Evolutionary conservation across 345 rosid genomes (phyloP), one percentile per base, ranked within the genome.

Genomic region (Excoecaria agallocha): DNA sequence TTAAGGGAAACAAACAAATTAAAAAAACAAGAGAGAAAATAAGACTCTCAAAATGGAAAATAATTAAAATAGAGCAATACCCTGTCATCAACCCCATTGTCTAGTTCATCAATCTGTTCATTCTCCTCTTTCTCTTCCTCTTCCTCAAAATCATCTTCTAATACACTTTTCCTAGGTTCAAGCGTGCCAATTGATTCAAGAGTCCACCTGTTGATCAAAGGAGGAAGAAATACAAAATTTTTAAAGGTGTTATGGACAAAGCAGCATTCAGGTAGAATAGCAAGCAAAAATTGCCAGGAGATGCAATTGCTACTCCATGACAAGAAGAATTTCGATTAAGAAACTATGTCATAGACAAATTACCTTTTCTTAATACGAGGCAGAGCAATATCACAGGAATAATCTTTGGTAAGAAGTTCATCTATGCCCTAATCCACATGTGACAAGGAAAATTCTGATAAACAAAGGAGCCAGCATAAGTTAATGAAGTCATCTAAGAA

Each of bases 131-230:
- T 90, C 72, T 96, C 94, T 82, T 96, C 99, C 71, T 93, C 97
- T 82, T 95, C 98, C 80, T 91, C 97, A 78, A 95, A 95, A 78
- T 95, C 98, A 69, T 93, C 99, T 82, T 93, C 99, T 81, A 95
- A 72, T 62, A 94, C 97, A 76, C 98, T 93, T 78, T 88, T 93
- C 76, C 97, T 85, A 7, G 87, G 92, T 68, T 96, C 99, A 69
- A 96, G 82, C 11, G 77, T 45, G 78, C 89, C 88, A 78, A 81
- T 76, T 49, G 93, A 86, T 77, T 96, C 97, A 20, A 93, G 92
- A 77, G 85, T 96, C 95, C 87, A 89, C 80, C 96, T 90, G 82
- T 65, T 25, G 35, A 70, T 73, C 57, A 60, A 45, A 46, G 35
- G 55, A 55, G 82, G 25, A 58, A 68, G 37, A 45, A 74, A 19